These are phyloP conservation scores for Cylindrotheca fusiformis DNA, from an alignment of 108 stramenopile species.

Conservation along the genomic window DNA sequence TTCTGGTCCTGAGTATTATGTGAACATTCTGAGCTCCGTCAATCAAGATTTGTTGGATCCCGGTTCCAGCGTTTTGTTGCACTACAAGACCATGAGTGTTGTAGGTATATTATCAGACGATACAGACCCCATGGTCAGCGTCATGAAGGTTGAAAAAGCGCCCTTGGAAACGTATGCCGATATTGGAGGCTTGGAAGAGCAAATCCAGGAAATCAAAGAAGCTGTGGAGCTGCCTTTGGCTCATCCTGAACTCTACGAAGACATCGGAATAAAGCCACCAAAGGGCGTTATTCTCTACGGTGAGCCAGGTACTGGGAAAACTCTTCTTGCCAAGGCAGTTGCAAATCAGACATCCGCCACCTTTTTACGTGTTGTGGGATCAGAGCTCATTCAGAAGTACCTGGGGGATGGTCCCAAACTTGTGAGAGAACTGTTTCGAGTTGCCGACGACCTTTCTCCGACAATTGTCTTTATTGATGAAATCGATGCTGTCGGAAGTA, in stretches of 20 bases:
- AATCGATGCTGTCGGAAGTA: conserved; percentile 98
- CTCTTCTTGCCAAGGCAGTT: conserved; percentile 97
- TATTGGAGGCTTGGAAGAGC: conserved; percentile 97
- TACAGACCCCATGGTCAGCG: conserved; percentile 96
- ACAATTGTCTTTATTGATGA: conserved; percentile 99
- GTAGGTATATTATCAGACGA: conserved; percentile 98
- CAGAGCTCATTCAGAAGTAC: conserved; percentile 99
- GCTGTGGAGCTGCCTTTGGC: conserved; percentile 98
- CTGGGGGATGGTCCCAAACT: conserved; percentile 99
- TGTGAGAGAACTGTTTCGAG: conserved; percentile 97
- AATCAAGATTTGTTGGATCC: conserved; percentile 99
- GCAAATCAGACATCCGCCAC: conserved; percentile 99
- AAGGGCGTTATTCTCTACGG: conserved; percentile 99
- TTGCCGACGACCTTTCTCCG: conserved; percentile 93
- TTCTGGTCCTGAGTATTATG: conserved; percentile 99
- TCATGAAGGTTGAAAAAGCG: conserved; percentile 99
- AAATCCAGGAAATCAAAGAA: conserved; percentile 99
- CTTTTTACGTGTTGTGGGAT: conserved; percentile 94
- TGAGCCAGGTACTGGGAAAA: conserved; percentile 98
- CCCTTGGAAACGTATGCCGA: conserved; percentile 98
- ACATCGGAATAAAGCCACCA: conserved; percentile 95
- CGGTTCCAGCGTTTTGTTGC: conserved; percentile 94
- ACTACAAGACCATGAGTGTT: conserved; percentile 98
- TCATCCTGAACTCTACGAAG: conserved; percentile 99
- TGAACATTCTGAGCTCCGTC: conserved; percentile 95